Conservation (phyloP, 371 early-diverging fungal genomes). For the Mortierella sp. region DNA sequence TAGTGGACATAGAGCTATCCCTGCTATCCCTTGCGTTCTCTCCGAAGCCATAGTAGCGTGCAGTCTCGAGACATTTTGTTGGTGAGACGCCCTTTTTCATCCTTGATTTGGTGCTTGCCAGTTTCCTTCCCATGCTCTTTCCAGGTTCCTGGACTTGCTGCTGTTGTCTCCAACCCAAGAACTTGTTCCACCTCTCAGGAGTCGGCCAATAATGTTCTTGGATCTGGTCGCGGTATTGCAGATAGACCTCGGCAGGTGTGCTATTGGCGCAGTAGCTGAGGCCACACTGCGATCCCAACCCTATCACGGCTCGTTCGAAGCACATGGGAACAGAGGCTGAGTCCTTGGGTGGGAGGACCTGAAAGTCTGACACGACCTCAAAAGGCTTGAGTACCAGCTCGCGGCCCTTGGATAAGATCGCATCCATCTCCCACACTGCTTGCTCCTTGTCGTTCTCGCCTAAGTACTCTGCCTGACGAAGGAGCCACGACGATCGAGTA, state of each 20-base stretch:
- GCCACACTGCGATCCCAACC: conserved; percentile 59
- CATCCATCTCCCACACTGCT: conserved; percentile 33
- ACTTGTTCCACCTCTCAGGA: neutral
- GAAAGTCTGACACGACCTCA: conserved; percentile 49
- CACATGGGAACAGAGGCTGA: conserved; percentile 52
- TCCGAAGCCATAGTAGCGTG: conserved; percentile 34
- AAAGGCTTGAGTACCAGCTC: conserved; percentile 53
- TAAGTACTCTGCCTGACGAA: conserved; percentile 41
- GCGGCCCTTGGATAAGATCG: conserved; percentile 15
- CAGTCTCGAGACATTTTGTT: conserved; percentile 16
- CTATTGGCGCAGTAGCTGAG: conserved; percentile 58
- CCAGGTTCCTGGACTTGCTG: conserved; percentile 13
- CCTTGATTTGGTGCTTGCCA: neutral
- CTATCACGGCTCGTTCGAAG: conserved; percentile 61
- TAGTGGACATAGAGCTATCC: neutral
- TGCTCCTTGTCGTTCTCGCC: conserved; percentile 19
- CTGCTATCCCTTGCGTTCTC: neutral
- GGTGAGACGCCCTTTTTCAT: neutral
- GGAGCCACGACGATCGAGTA: conserved; percentile 38
- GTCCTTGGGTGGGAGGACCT: conserved; percentile 39
- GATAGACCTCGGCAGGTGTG: conserved; percentile 54
- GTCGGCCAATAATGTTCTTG: conserved; percentile 24
- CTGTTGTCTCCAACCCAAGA: conserved; percentile 11
- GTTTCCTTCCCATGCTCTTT: neutral
- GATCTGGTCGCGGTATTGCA: conserved; percentile 47